Base-by-base conservation (phyloP, 257 asterid genomes). In the Osmanthus fragrans region DNA sequence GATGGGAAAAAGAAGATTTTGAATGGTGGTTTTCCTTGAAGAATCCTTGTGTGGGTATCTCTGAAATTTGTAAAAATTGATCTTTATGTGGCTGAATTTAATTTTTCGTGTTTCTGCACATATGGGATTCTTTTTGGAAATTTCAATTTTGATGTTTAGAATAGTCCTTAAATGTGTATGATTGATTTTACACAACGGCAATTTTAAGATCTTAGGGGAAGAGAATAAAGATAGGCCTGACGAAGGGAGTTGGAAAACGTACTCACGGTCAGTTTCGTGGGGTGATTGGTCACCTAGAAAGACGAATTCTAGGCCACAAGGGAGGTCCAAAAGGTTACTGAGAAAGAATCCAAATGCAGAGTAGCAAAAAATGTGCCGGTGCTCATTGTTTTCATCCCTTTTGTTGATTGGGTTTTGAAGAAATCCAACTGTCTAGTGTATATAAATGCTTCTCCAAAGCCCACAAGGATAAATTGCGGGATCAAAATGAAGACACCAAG, bases 221-320 rank as follows among this genome's bases (percentile, higher is more conserved):
- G 97, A 85, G 54, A 86, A 82, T 36, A 88, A 89, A 75, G 92
- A 86, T 74, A 84, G 81, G 80, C 83, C 85, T 47, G 73, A 90
- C 7, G 56, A 78, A 71, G 89, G 79, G 16, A 83, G 76, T 77
- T 80, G 84, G 88, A 90, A 86, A 83, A 85, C 88, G 0, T 92
- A 78, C 83, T 79, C 94, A 3, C 84, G 98, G 84, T 90, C 97
- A n/a, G 87, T 82, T 11, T 90, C 98, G 21, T 94, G 95, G 96
- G 83, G 85, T 18, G 97, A 86, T 29, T 83, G 96, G 7, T 89
- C 96, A 68, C 93, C 94, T 27, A 79, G 86, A 51, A 90, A 89
- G 79, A 76, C 91, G 18, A 77, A 68, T 74, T 40, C 89, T 7
- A 92, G 85, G 79, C 92, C 97, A 15, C 92, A 88, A 75, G 90